Base-by-base conservation (phyloP, 306 rosid genomes). In the Gynostemma pentaphyllum region DNA sequence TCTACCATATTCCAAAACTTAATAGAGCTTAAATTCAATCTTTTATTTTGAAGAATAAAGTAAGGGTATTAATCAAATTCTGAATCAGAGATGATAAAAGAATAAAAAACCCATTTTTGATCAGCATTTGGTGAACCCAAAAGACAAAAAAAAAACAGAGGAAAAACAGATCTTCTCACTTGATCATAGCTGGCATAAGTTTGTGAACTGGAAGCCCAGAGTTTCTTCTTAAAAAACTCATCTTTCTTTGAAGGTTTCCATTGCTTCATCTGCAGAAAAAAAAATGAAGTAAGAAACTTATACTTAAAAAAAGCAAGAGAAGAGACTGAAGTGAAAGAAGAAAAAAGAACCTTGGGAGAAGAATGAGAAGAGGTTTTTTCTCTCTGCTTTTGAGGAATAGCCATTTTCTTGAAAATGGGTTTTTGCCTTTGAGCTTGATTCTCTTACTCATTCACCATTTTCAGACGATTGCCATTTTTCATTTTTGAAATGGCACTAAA, bases 121-220 rank as follows among this genome's bases (percentile, higher is more conserved):
- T 37, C 47, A 59, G 18, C 11, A 19, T 41, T 2, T n/a, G 21
- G 0, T 23, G 45, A 16, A 57, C 16, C 29, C 30, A 36, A 19
- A 57, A 57, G 46, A 57, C 29, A 57, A 55, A 11, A 57, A 29
- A 57, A 37, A 15, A 62, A 62, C 68, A 44, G 11, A 62, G 8
- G 2, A 48, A 6, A 59, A 62, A 4, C 16, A 36, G 52, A 16
- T 42, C 24, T 62, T n/a, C 51, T 62, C 36, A 56, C 64, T 57
- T 57, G 68, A 41, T 44, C 53, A 10, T 44, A 62, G 26, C 40
- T 62, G 7, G 26, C 15, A 41, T 15, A 26, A 21, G 53, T 48
- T n/a, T 14, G 68, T 7, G 52, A 16, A 26, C 7, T 26, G 2
- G 68, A 26, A 23, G n/a, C 52, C 53, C 52, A 42, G n/a, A 13